Evolutionary conservation across 257 asterid species (phyloP).

Genomic region (Agastache rugosa): DNA sequence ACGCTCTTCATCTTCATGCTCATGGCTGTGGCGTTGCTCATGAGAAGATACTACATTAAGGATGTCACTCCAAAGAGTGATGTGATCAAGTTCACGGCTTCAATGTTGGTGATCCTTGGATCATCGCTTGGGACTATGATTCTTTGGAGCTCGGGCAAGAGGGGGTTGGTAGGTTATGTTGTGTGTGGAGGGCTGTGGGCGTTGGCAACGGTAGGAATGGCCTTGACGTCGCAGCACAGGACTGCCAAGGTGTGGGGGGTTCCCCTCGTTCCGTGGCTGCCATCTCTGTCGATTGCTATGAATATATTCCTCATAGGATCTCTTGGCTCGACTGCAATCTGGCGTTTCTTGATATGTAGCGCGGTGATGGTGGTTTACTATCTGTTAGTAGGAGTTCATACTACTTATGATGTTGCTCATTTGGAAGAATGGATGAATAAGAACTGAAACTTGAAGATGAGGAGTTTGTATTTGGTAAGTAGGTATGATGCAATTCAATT

Average conservation of each 20-base stretch:
- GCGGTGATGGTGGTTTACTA: conserved; percentile 80
- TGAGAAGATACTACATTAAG: conserved; percentile 76
- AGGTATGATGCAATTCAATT: conserved; percentile 28
- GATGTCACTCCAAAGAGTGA: conserved; percentile 63
- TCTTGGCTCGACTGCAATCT: conserved; percentile 69
- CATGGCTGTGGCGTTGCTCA: conserved; percentile 91
- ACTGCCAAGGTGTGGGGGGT: conserved; percentile 91
- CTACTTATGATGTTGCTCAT: conserved; percentile 86
- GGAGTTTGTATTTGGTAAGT: conserved; percentile 25
- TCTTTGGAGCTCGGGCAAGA: conserved; percentile 54
- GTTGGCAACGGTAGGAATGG: conserved; percentile 74
- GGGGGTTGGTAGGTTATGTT: conserved; percentile 57
- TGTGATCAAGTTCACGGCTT: conserved; percentile 49
- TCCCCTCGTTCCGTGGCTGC: conserved; percentile 94
- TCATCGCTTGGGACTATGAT: conserved; percentile 64
- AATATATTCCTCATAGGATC: conserved; percentile 86
- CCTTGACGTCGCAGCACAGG: conserved; percentile 67
- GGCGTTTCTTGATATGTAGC: conserved; percentile 81
- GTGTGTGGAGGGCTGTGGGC: conserved; percentile 60
- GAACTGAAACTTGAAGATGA: conserved; percentile 45
- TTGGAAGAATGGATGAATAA: conserved; percentile 35
- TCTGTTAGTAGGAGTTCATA: conserved; percentile 82
- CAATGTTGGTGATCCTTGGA: conserved; percentile 54
- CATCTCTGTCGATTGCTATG: conserved; percentile 72
- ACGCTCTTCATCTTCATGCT: conserved; percentile 96